phyloP scores from a whole-genome alignment of 306 rosid genomes.

The Aeschynomene evenia region DNA sequence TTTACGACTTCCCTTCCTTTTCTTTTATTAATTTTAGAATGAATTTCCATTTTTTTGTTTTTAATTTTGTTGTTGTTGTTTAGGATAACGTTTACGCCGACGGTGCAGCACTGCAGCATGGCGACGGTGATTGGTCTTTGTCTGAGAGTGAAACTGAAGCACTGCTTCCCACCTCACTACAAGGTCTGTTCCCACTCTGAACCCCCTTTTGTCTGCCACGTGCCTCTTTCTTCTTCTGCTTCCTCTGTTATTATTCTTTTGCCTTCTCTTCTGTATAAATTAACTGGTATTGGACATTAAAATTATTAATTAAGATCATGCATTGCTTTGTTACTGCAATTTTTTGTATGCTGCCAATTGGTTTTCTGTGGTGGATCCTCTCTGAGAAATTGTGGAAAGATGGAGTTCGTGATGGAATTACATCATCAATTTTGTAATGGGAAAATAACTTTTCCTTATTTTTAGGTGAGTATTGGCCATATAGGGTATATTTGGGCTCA shows the following conservation, averaged over 20 bases:
- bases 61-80: background rate
- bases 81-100: constrained; percentile 96
- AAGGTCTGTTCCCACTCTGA: constrained; percentile 50
- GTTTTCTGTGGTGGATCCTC: background rate
- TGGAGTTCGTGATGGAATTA: background rate
- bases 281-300: background rate
- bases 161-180: constrained; percentile 83
- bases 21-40: background rate
- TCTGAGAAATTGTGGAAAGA: background rate
- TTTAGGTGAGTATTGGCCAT: background rate
- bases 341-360: background rate
- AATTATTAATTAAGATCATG: background rate
- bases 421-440: background rate
- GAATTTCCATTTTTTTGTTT: background rate
- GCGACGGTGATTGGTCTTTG: constrained; percentile 95
- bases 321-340: background rate
- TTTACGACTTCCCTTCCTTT: no score
- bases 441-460: background rate
- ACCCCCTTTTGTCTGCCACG: background rate
- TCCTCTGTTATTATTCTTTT: background rate
- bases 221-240: background rate
- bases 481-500: no score
- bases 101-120: constrained; percentile 96
- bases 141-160: constrained; percentile 83
- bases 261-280: background rate